These are phyloP conservation scores for Phellinidium pouzarii DNA, from an alignment of 1,284 basidiomycete genomes.

Conservation along the genomic window DNA sequence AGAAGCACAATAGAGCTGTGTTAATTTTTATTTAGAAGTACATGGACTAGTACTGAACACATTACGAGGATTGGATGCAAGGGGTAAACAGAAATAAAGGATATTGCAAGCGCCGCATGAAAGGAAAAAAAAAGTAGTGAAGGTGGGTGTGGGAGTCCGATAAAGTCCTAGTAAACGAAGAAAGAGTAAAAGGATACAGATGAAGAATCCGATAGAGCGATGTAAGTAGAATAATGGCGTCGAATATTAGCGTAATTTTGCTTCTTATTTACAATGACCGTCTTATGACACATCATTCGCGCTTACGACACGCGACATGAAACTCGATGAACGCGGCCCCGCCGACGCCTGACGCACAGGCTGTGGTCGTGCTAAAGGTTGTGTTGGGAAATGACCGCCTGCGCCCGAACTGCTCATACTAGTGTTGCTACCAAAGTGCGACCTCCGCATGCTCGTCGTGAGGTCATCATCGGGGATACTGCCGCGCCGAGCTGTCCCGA, in stretches of 20 bases:
- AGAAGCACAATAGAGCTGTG: background rate
- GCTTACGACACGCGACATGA: conserved; percentile 12
- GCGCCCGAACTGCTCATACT: background rate
- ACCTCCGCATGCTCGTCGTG: background rate
- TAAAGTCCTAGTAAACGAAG: background rate
- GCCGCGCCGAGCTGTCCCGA: conserved; percentile 34
- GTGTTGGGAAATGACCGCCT: too few species aligned
- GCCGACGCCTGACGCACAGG: background rate
- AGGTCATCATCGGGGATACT: conserved; percentile 22
- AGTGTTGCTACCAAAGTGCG: background rate
- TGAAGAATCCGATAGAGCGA: background rate
- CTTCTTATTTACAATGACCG: background rate
- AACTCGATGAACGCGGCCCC: conserved; percentile 13
- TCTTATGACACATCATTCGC: conserved; percentile 7
- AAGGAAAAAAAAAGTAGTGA: background rate
- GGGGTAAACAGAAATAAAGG: background rate
- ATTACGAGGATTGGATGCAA: background rate
- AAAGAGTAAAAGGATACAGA: background rate
- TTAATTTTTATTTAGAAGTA: background rate
- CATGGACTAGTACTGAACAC: background rate
- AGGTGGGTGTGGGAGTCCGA: background rate
- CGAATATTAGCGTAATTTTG: background rate
- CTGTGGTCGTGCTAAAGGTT: background rate
- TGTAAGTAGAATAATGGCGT: background rate
- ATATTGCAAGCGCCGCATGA: background rate